phyloP scores from a whole-genome alignment of 176 grass and related monocot genomes.

The Eleusine coracana region DNA sequence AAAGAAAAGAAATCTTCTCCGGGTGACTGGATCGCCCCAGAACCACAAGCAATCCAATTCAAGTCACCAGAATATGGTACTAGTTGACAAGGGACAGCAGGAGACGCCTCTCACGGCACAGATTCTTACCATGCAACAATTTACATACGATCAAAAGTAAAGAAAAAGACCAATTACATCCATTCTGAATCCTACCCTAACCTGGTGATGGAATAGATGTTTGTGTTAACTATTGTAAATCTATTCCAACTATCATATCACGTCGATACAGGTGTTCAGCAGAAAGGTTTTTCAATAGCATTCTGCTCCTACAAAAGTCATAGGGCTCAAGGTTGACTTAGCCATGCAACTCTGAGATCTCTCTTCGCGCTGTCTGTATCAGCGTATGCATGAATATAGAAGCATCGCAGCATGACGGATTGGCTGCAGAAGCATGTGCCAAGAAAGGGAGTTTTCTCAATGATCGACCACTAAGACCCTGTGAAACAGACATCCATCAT shows the following conservation, averaged over 20 bases:
- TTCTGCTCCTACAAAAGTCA: conserved; percentile 15
- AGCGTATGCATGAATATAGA: conserved; percentile 60
- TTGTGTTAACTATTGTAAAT: neutral
- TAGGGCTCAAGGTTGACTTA: conserved; percentile 28
- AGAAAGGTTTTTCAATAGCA: conserved; percentile 7
- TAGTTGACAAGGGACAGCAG: neutral
- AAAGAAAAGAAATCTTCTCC: too few species aligned
- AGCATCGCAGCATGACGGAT: conserved; percentile 57
- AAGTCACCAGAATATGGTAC: neutral
- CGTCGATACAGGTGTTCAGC: neutral
- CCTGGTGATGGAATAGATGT: neutral
- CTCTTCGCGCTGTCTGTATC: conserved; percentile 78
- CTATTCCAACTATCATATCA: conserved; percentile 1
- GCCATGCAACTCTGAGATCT: conserved; percentile 61
- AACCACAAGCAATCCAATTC: neutral
- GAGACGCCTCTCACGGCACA: neutral
- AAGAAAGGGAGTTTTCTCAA: conserved; percentile 97
- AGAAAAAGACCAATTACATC: conserved; percentile 3
- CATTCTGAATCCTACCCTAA: conserved; percentile 26
- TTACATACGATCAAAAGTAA: conserved; percentile 26
- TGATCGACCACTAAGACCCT: conserved; percentile 86
- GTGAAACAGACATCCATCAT: conserved; percentile 17
- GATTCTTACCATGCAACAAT: conserved; percentile 1
- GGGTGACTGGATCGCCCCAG: too few species aligned
- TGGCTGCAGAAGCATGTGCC: conserved; percentile 70